A percentile compares a stretch with the other conserved stretches of the same genome.
phyloP scores from a whole-genome alignment of 495 filamentous ascomycete genomes.

The Penicillium salamii region DNA sequence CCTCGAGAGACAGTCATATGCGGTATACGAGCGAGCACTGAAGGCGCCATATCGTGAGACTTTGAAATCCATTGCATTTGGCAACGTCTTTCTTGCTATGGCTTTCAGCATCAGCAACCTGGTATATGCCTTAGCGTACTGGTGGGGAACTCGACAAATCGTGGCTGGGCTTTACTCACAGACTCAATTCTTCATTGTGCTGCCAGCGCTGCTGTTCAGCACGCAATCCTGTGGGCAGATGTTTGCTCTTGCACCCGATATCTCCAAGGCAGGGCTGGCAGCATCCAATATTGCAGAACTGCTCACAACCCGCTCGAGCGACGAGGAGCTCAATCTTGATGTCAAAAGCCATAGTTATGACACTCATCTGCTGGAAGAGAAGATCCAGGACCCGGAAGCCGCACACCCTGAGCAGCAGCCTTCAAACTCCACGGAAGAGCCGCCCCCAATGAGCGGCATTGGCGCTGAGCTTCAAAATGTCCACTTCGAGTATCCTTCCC shows the following conservation, averaged over 20 bases:
- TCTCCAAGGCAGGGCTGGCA: constrained; percentile 50
- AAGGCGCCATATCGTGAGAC: constrained; percentile 45
- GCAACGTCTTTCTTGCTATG: constrained; percentile 37
- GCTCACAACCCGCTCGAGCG: constrained; percentile 29
- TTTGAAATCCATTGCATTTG: constrained; percentile 38
- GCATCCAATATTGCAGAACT: constrained; percentile 34
- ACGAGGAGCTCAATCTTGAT: constrained; percentile 23
- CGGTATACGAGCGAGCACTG: constrained; percentile 33
- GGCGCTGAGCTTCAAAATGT: constrained; percentile 52
- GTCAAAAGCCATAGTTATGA: constrained; percentile 11
- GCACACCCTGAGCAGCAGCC: background rate
- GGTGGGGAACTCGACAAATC: constrained; percentile 62
- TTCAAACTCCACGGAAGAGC: background rate
- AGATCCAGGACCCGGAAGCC: constrained; percentile 23
- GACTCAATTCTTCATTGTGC: constrained; percentile 64
- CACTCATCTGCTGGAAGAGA: constrained; percentile 19
- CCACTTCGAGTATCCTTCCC: constrained; percentile 58
- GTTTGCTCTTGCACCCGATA: constrained; percentile 61
- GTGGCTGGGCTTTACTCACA: constrained; percentile 53
- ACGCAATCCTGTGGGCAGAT: constrained; percentile 65
- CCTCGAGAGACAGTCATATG: constrained; percentile 40
- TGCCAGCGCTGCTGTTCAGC: constrained; percentile 55
- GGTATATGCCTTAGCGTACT: constrained; percentile 65
- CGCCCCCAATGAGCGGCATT: constrained; percentile 16
- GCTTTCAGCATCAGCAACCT: constrained; percentile 47